A percentile compares a stretch with the other conserved stretches of the same genome.
These are phyloP conservation scores for Leishmania braziliensis DNA, from an alignment of 208 protist species.

Conservation along the genomic window DNA sequence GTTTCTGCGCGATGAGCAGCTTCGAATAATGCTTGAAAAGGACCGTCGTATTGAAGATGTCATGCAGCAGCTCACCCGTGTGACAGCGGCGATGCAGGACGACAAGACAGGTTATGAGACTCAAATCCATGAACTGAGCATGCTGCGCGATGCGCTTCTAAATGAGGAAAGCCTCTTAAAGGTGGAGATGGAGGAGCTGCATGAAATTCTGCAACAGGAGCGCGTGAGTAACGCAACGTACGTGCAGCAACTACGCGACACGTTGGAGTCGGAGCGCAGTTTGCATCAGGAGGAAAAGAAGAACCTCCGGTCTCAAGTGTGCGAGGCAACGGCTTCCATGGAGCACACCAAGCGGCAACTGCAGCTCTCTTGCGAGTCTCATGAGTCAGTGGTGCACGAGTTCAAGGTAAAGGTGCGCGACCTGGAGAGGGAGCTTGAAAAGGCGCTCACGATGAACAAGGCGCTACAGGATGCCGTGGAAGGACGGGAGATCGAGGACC, in stretches of 20 bases:
- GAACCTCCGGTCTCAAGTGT: constrained; percentile 38
- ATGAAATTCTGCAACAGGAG: constrained; percentile 39
- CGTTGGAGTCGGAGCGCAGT: constrained; percentile 40
- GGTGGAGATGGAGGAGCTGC: constrained; percentile 49
- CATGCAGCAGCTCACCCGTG: constrained; percentile 45
- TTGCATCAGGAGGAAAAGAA: constrained; percentile 41
- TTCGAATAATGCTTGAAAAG: constrained; percentile 48
- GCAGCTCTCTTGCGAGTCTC: constrained; percentile 39
- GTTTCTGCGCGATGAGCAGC: constrained; percentile 72
- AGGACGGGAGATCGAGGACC: constrained; percentile 70
- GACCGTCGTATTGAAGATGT: constrained; percentile 66
- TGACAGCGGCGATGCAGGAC: constrained; percentile 41
- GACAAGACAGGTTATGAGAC: constrained; percentile 42
- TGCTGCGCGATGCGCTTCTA: constrained; percentile 61
- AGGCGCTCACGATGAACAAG: constrained; percentile 66
- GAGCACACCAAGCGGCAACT: constrained; percentile 53
- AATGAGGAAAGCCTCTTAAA: constrained; percentile 65
- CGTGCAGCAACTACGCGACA: constrained; percentile 43
- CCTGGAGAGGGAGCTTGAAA: constrained; percentile 78
- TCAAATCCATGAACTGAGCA: constrained; percentile 58
- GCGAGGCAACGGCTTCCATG: constrained; percentile 34
- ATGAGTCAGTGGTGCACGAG: constrained; percentile 52
- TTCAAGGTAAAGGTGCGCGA: constrained; percentile 42
- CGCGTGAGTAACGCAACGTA: constrained; percentile 32
- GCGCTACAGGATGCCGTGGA: constrained; percentile 77